Percentiles rank a stretch among this genome's conserved stretches.
Conservation (phyloP, 345 rosid species). For the Arabidopsis arenosa region DNA sequence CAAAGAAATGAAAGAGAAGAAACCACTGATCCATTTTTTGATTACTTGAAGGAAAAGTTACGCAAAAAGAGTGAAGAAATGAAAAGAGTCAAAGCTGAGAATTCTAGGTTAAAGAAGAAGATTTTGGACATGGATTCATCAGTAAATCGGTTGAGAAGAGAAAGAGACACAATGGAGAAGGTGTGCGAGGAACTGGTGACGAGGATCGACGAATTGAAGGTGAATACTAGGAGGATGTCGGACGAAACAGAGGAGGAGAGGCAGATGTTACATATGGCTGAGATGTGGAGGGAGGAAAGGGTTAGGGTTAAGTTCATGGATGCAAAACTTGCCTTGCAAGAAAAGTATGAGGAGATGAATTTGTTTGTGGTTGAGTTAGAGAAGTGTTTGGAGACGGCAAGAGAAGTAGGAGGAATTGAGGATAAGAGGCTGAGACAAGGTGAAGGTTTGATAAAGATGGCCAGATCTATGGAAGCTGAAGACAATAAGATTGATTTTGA, state of each 20-base stretch:
- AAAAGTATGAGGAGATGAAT: constrained; percentile 54
- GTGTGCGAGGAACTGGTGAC: constrained; percentile 83
- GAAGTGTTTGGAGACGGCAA: constrained; percentile 32
- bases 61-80: constrained; percentile 24
- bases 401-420: constrained; percentile 29
- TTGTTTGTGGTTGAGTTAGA: constrained; percentile 51
- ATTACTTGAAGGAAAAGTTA: constrained; percentile 36
- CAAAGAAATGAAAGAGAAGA: background rate
- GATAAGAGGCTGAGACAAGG: constrained; percentile 23
- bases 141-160: constrained; percentile 53
- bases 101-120: constrained; percentile 38
- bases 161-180: constrained; percentile 77
- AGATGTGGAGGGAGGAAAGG: constrained; percentile 92
- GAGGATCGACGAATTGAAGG: constrained; percentile 67
- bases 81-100: constrained; percentile 64
- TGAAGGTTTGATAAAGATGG: constrained; percentile 36
- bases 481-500: constrained; percentile 4
- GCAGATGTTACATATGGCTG: constrained; percentile 85
- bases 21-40: constrained; percentile 22
- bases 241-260: constrained; percentile 78
- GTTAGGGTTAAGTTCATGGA: constrained; percentile 84
- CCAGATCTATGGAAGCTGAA: constrained; percentile 29
- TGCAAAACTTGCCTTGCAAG: constrained; percentile 60
- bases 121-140: constrained; percentile 27
- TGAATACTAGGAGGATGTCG: constrained; percentile 56